A percentile compares a stretch with the other conserved stretches of the same genome.
phyloP scores from a whole-genome alignment of 352 stramenopile species.

The Phytopythium montanum region DNA sequence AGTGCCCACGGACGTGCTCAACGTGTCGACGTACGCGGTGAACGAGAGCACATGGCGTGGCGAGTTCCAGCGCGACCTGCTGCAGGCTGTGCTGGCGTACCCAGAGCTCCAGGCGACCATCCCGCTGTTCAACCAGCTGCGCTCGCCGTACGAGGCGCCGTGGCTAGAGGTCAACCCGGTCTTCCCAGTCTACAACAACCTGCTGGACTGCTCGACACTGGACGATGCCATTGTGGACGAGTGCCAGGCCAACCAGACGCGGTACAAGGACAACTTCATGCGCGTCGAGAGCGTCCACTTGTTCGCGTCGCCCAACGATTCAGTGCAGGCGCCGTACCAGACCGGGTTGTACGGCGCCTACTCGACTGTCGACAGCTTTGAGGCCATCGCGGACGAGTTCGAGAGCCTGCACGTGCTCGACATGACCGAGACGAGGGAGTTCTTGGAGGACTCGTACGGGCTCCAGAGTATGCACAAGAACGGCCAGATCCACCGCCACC shows the following conservation, averaged over 20 bases:
- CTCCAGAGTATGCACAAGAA: slow-evolving; percentile 15
- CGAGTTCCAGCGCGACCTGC: slow-evolving; percentile 14
- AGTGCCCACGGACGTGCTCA: slow-evolving; percentile 11
- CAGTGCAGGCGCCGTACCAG: slow-evolving; percentile 13
- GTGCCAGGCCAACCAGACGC: slow-evolving; percentile 12
- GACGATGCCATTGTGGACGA: background rate
- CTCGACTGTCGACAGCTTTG: slow-evolving; percentile 10
- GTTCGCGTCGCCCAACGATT: slow-evolving; percentile 14
- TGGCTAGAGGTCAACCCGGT: slow-evolving; percentile 13
- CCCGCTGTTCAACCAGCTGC: slow-evolving; percentile 15
- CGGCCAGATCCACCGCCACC: slow-evolving; percentile 11
- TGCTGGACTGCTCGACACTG: slow-evolving; percentile 9
- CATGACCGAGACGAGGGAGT: slow-evolving; percentile 19
- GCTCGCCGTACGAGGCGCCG: slow-evolving; percentile 11
- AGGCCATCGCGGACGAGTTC: slow-evolving; percentile 15
- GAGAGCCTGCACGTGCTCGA: slow-evolving; percentile 15
- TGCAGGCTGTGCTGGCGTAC: slow-evolving; percentile 5
- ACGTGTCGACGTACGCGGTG: slow-evolving; percentile 9
- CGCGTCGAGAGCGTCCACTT: slow-evolving; percentile 13
- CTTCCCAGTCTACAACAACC: slow-evolving; percentile 13
- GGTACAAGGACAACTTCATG: slow-evolving; percentile 22
- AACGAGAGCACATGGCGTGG: slow-evolving; percentile 7
- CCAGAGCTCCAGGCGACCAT: slow-evolving; percentile 10
- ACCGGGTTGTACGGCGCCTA: slow-evolving; percentile 12
- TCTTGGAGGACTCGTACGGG: slow-evolving; percentile 20